These are phyloP conservation scores for Cornus suecica DNA, from an alignment of 148 eudicot genomes.

Conservation along the genomic window DNA sequence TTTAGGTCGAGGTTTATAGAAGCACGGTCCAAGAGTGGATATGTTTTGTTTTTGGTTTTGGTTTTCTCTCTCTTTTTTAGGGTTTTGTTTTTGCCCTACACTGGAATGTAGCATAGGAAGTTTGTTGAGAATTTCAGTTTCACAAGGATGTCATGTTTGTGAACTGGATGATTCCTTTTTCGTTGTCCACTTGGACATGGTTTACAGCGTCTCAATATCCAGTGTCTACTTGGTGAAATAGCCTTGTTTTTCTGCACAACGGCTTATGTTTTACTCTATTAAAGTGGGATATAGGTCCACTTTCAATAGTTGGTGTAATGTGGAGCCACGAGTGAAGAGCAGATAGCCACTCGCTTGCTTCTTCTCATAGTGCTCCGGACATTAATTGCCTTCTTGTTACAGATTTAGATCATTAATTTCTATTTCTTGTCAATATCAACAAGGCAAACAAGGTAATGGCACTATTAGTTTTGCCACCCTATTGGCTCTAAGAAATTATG, in stretches of 20 bases:
- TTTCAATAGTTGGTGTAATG: not conserved
- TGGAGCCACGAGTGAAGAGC: slow-evolving; percentile 25
- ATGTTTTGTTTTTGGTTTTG: no score
- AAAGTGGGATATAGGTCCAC: not conserved
- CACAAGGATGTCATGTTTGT: no score
- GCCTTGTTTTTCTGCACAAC: no score
- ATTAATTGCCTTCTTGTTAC: not conserved
- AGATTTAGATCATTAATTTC: slow-evolving; percentile 7
- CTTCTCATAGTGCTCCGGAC: not conserved
- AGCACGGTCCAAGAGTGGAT: not conserved
- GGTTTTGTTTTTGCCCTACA: no score
- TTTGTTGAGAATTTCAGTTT: no score
- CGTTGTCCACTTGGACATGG: no score
- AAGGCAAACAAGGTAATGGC: slow-evolving; percentile 12
- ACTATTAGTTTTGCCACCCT: not conserved
- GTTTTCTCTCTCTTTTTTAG: no score
- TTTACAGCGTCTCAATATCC: no score
- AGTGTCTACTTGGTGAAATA: no score
- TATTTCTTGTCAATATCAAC: slow-evolving; percentile 2
- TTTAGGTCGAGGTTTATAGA: not conserved
- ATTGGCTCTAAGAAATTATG: not conserved
- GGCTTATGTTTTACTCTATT: no score
- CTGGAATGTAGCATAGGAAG: no score
- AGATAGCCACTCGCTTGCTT: not conserved
- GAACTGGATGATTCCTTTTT: no score